Conservation (phyloP, 139 green algal species). For the Coelastrella sp. region DNA sequence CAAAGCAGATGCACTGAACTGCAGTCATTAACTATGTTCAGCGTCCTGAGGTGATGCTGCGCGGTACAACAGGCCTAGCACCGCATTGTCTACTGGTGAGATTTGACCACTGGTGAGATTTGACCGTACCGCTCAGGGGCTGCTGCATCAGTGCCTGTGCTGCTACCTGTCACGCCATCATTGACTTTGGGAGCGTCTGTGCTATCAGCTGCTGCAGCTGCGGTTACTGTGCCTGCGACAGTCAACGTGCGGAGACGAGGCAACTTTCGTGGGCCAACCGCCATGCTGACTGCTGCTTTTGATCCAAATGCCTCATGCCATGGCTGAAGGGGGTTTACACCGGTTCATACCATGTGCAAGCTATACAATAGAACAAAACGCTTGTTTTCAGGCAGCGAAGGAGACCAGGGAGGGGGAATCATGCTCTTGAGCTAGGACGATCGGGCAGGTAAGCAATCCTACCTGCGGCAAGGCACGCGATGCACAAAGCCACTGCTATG, state of each 20-base stretch:
- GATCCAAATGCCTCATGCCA: no score
- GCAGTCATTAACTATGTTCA: no score
- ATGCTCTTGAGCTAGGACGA: background rate
- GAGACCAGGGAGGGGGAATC: background rate
- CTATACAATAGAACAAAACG: background rate
- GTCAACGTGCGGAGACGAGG: background rate
- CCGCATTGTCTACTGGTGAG: background rate
- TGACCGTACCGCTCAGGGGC: conserved; percentile 48
- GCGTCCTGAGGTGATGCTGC: no score
- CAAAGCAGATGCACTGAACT: no score
- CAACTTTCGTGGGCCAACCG: background rate
- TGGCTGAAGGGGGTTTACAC: no score
- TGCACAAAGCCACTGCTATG: background rate
- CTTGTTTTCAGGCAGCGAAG: background rate
- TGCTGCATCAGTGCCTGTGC: conserved; percentile 51
- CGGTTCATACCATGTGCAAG: no score
- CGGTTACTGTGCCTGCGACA: background rate
- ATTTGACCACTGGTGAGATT: background rate
- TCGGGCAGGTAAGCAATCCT: background rate
- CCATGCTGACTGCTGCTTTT: background rate
- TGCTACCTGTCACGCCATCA: conserved; percentile 24
- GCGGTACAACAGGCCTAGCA: background rate
- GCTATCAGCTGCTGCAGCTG: conserved; percentile 39
- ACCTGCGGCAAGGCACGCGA: conserved; percentile 27
- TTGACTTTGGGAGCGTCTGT: conserved; percentile 51